These are phyloP conservation scores for Limonium bicolor DNA, from an alignment of 148 eudicot species.

Conservation along the genomic window DNA sequence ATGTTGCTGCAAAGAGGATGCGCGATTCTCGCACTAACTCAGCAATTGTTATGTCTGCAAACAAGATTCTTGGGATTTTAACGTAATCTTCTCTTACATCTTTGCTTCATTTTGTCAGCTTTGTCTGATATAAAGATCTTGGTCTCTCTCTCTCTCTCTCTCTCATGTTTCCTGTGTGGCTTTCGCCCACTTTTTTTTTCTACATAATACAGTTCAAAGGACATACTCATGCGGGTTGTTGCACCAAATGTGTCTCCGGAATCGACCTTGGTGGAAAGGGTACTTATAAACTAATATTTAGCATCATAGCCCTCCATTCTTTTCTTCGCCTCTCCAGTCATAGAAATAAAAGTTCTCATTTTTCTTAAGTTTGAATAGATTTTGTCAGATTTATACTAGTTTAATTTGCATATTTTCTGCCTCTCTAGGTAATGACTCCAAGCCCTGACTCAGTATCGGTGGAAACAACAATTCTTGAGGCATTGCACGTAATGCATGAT, in stretches of 20 bases:
- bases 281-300: slow-evolving; percentile 7
- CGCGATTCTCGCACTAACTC: slow-evolving; percentile 62
- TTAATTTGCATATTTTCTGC: not conserved
- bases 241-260: slow-evolving; percentile 87
- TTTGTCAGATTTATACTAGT: not conserved
- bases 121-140: not conserved
- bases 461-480: slow-evolving; percentile 56
- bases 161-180: not conserved
- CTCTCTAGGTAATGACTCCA: slow-evolving; percentile 52
- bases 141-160: not conserved
- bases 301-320: not conserved
- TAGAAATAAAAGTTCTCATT: not conserved
- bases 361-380: not conserved
- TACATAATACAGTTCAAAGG: slow-evolving; percentile 91
- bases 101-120: slow-evolving; percentile 2
- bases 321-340: not conserved
- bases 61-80: slow-evolving; percentile 70
- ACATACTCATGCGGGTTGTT: slow-evolving; percentile 89
- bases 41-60: slow-evolving; percentile 44
- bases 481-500: slow-evolving; percentile 62
- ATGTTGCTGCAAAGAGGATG: slow-evolving; percentile 86
- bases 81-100: slow-evolving; percentile 35
- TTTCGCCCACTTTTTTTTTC: too few species aligned
- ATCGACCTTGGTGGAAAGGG: slow-evolving; percentile 86
- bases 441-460: slow-evolving; percentile 50